Conservation (phyloP, 1,284 basidiomycete genomes). For the Tilletia caries region DNA sequence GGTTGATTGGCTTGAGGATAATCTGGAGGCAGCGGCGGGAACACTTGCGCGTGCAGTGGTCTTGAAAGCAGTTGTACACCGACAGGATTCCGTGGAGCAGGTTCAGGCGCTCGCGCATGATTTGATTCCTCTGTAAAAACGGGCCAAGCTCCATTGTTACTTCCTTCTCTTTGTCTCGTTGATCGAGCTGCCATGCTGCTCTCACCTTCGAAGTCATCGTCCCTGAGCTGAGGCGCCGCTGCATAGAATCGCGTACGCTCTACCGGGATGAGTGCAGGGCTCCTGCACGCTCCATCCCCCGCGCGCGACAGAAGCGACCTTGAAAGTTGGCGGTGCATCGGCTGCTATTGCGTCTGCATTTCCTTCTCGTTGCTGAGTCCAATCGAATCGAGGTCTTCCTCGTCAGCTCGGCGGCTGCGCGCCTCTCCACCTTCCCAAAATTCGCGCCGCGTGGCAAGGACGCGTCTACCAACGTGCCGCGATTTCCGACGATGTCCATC, state of each 20-base stretch:
- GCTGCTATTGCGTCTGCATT: too few relatives aligned
- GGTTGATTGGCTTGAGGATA: constrained; percentile 55
- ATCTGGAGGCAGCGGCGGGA: constrained; percentile 61
- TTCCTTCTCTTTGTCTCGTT: too few relatives aligned
- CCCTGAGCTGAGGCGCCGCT: neutral
- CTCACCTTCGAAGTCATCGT: neutral
- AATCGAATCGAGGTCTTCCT: too few relatives aligned
- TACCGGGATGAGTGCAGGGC: too few relatives aligned
- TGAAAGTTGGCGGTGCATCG: too few relatives aligned
- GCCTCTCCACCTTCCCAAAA: neutral
- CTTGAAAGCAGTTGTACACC: constrained; percentile 88
- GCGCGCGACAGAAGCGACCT: too few relatives aligned
- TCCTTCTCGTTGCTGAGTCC: too few relatives aligned
- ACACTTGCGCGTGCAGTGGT: constrained; percentile 75
- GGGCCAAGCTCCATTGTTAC: neutral
- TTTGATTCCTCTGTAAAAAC: neutral
- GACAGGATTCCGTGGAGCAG: constrained; percentile 69
- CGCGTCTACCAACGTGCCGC: neutral
- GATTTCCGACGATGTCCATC: neutral
- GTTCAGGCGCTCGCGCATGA: neutral
- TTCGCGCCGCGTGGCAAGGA: neutral
- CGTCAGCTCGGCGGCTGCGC: too few relatives aligned
- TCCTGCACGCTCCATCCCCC: too few relatives aligned
- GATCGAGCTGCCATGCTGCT: too few relatives aligned
- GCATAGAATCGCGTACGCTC: neutral